A percentile compares a stretch with the other conserved stretches of the same genome.
Conservation (phyloP, 2,329 filamentous ascomycete species). For the Pezicula carpinea region DNA sequence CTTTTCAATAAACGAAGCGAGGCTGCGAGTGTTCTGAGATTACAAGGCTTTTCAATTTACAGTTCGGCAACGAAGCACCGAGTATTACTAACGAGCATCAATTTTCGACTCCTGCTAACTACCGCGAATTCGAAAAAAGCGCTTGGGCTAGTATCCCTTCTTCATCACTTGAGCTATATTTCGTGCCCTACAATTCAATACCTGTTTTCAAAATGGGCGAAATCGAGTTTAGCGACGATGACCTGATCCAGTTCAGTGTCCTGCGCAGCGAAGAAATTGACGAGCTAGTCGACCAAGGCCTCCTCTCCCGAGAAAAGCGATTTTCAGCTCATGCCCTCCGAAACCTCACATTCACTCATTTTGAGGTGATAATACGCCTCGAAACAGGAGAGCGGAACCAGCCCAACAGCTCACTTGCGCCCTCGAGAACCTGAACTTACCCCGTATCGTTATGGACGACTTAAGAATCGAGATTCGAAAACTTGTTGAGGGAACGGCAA, state of each 20-base stretch:
- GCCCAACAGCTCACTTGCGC: constrained; percentile 12
- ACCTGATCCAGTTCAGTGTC: constrained; percentile 14
- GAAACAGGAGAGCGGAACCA: constrained; percentile 16
- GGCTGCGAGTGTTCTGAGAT: too few relatives aligned
- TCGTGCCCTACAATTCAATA: too few relatives aligned
- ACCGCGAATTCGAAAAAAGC: too few relatives aligned
- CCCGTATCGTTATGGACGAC: constrained; percentile 12
- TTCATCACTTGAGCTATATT: too few relatives aligned
- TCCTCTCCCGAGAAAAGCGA: constrained; percentile 4
- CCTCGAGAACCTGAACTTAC: constrained; percentile 14
- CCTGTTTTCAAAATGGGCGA: background rate
- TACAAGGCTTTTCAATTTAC: too few relatives aligned
- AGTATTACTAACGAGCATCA: too few relatives aligned
- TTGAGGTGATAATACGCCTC: constrained; percentile 14
- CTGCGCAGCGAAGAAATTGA: constrained; percentile 15
- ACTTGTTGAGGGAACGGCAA: constrained; percentile 9
- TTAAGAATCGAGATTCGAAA: constrained; percentile 7
- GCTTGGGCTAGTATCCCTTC: too few relatives aligned
- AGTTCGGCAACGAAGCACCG: too few relatives aligned
- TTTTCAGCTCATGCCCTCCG: constrained; percentile 7
- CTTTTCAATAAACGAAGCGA: too few relatives aligned
- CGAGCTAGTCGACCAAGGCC: constrained; percentile 7
- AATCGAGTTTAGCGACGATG: constrained; percentile 12
- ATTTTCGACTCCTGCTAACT: too few relatives aligned
- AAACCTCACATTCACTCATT: constrained; percentile 12